Percentiles rank a stretch among this genome's conserved stretches.
These are phyloP conservation scores for Glycine soja DNA, from an alignment of 306 rosid species.

Conservation along the genomic window DNA sequence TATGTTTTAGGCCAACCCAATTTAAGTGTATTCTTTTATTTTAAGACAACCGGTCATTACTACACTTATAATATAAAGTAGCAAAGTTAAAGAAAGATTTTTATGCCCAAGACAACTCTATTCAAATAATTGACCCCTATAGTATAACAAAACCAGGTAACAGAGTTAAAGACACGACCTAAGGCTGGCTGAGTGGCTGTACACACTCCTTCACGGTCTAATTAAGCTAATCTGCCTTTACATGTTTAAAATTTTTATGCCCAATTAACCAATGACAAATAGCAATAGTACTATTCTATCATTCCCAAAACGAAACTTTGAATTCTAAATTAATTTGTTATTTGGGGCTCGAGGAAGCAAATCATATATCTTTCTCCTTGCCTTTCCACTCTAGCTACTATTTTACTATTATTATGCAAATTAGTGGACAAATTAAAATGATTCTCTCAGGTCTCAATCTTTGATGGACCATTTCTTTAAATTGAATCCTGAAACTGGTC, in stretches of 20 bases:
- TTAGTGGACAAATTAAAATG: slow-evolving; percentile 40
- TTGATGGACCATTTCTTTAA: slow-evolving; percentile 27
- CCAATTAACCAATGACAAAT: too few relatives aligned
- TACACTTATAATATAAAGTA: too few relatives aligned
- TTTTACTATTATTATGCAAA: slow-evolving; percentile 34
- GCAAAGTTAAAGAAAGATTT: too few relatives aligned
- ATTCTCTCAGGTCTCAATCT: slow-evolving; percentile 34
- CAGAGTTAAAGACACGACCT: background rate
- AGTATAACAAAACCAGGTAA: slow-evolving; percentile 36
- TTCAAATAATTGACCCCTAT: too few relatives aligned
- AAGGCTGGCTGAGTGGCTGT: too few relatives aligned
- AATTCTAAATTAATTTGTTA: slow-evolving; percentile 25
- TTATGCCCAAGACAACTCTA: too few relatives aligned
- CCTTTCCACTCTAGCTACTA: slow-evolving; percentile 37
- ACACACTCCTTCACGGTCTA: slow-evolving; percentile 1
- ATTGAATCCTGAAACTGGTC: slow-evolving; percentile 31
- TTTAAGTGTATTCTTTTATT: too few relatives aligned
- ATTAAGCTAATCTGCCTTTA: background rate
- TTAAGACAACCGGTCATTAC: too few relatives aligned
- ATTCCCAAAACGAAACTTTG: background rate
- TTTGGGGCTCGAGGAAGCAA: slow-evolving; percentile 80
- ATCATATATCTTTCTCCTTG: background rate
- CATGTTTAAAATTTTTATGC: slow-evolving; percentile 7
- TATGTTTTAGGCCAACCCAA: too few relatives aligned
- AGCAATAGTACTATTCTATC: background rate